Percentiles rank a stretch among this genome's conserved stretches.
phyloP scores from a whole-genome alignment of 2,329 filamentous ascomycete species.

The Cordyceps javanica region DNA sequence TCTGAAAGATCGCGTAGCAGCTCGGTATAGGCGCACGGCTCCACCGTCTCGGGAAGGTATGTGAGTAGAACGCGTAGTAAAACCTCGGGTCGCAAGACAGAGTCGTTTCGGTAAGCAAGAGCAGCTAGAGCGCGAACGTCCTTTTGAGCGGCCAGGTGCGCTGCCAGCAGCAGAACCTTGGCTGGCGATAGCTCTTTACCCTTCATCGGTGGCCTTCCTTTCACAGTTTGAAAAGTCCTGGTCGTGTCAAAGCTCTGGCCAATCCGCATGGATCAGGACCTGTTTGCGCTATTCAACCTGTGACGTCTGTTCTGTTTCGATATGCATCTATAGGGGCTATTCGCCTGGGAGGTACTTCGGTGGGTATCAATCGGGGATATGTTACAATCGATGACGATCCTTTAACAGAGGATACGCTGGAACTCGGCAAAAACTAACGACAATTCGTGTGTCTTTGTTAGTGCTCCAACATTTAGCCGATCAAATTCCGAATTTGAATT shows the following conservation, averaged over 20 bases:
- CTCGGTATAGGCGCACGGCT: slow-evolving; percentile 55
- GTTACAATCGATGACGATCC: background rate
- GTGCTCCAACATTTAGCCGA: background rate
- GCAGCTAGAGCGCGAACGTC: slow-evolving; percentile 57
- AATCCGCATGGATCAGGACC: background rate
- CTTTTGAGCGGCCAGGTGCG: slow-evolving; percentile 59
- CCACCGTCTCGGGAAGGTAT: slow-evolving; percentile 66
- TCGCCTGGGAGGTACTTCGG: background rate
- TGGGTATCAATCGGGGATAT: background rate
- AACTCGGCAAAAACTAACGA: background rate
- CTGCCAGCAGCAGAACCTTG: slow-evolving; percentile 67
- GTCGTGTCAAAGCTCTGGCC: background rate
- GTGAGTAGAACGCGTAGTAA: slow-evolving; percentile 69
- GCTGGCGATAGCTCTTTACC: slow-evolving; percentile 48
- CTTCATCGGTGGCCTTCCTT: background rate
- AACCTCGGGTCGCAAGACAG: slow-evolving; percentile 57
- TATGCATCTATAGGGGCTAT: slow-evolving; percentile 7
- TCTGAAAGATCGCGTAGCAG: slow-evolving; percentile 54
- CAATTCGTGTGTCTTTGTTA: background rate
- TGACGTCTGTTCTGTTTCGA: slow-evolving; percentile 2
- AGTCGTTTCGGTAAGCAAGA: slow-evolving; percentile 50
- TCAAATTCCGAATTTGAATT: background rate
- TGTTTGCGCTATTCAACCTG: background rate
- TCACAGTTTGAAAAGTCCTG: background rate
- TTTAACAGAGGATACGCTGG: background rate